Conservation (phyloP, 78 protist species). For the Cavenderia fasciculata region DNA sequence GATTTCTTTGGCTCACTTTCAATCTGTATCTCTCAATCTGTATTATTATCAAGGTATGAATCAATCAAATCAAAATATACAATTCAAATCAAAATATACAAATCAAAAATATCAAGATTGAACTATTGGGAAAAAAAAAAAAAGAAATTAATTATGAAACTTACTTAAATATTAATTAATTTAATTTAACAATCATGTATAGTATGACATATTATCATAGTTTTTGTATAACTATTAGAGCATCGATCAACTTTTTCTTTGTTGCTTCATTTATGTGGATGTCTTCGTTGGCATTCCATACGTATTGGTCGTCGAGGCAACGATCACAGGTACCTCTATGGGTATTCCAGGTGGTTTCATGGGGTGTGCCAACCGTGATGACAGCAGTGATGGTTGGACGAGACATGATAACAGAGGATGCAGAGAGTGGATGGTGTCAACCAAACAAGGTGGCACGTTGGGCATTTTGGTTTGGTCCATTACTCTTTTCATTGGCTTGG, state of each 20-base stretch:
- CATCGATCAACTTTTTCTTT: conserved; percentile 13
- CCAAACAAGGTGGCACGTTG: not conserved
- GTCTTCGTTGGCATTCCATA: conserved; percentile 21
- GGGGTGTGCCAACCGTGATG: conserved; percentile 40
- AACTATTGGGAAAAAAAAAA: not conserved
- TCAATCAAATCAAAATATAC: not conserved
- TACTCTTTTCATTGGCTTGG: conserved; percentile 29
- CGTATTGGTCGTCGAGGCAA: conserved; percentile 18
- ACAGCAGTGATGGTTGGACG: conserved; percentile 3
- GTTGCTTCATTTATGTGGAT: conserved; percentile 19
- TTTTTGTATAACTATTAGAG: conserved; percentile 22
- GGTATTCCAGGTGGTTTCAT: conserved; percentile 25
- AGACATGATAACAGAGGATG: conserved; percentile 2
- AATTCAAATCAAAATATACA: too few relatives aligned
- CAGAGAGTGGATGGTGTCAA: conserved; percentile 21
- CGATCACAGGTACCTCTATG: conserved; percentile 8
- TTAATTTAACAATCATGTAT: not conserved
- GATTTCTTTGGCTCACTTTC: conserved; percentile 58
- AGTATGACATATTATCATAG: conserved; percentile 10
- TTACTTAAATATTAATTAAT: too few relatives aligned
- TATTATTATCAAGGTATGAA: conserved; percentile 21
- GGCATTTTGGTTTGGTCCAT: conserved; percentile 45
- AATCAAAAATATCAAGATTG: not conserved
- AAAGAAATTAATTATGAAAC: too few relatives aligned
- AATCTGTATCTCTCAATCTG: conserved; percentile 57